A percentile compares a stretch with the other conserved stretches of the same genome.
These are phyloP conservation scores for Pterocarpus macrocarpus DNA, from an alignment of 306 rosid species.

Conservation along the genomic window DNA sequence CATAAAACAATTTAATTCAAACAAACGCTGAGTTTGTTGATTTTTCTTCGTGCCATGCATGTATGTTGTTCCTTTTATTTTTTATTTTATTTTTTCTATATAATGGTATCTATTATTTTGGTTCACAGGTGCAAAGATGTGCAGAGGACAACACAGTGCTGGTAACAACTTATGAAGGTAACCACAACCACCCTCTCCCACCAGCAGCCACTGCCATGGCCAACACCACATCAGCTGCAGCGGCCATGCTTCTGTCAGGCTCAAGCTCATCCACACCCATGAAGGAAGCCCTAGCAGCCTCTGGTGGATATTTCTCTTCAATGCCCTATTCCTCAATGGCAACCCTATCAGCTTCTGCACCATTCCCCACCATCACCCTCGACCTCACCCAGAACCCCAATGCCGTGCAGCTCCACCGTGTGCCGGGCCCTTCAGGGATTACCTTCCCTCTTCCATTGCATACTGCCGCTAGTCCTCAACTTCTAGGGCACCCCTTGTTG, in stretches of 20 bases:
- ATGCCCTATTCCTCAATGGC: conserved; percentile 54
- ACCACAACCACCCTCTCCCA: conserved; percentile 74
- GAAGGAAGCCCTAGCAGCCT: conserved; percentile 44
- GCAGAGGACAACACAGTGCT: conserved; percentile 63
- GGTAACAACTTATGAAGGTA: conserved; percentile 73
- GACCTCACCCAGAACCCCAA: conserved; percentile 59
- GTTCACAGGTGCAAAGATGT: conserved; percentile 69
- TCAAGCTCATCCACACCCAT: conserved; percentile 50
- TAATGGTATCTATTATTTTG: not conserved
- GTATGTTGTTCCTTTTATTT: too few species aligned
- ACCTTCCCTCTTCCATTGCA: conserved; percentile 54
- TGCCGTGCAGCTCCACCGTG: conserved; percentile 41
- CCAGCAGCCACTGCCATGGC: conserved; percentile 65
- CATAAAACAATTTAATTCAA: too few species aligned
- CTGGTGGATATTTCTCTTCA: conserved; percentile 46
- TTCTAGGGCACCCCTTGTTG: conserved; percentile 51
- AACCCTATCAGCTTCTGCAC: conserved; percentile 61
- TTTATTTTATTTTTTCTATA: too few species aligned
- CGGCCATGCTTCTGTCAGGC: conserved; percentile 57
- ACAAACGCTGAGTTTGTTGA: not conserved
- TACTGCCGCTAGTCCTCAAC: conserved; percentile 9
- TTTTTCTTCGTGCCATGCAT: not conserved
- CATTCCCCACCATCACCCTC: conserved; percentile 61
- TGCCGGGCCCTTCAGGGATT: not conserved
- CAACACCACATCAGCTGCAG: conserved; percentile 64